Evolutionary conservation across 2,329 filamentous ascomycete species (phyloP), one percentile per base, ranked within the genome.

Genomic region (Cordyceps militaris): DNA sequence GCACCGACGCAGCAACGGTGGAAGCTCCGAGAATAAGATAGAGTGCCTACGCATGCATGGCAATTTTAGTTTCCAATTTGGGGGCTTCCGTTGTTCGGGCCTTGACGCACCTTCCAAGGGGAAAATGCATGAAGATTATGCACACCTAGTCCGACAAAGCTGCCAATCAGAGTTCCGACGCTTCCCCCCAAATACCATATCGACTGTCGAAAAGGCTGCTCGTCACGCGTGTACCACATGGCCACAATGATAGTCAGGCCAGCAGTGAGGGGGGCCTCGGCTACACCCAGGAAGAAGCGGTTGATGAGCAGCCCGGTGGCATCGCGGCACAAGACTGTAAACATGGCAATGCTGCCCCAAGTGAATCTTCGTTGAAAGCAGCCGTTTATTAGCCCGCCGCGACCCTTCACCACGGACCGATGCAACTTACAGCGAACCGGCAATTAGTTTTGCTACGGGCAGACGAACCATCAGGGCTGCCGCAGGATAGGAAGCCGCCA

Each of bases 191-290:
- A 61, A 50, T 66, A 69, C 65, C 66, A 69, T 11, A 66, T 32
- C 5, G 63, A 65, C 32, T 64, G 62, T 2, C 67, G 64, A 13
- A 64, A 60, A 5, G 65, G 64, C 51, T 66, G 63, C 58, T 69
- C 66, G 6, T 62, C 59, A 16, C 65, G 64, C 60, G 69, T 71
- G 56, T 71, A 73, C 66, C 69, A 73, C 70, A 71, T 72, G 47
- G 63, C 61, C 1, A 67, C 60, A 21, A 71, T 62, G 50, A 71
- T 62, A 3, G 64, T 61, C 1, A 71, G 62, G 3, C 68, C 69
- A 0, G 69, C 66, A 0, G 65, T 65, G 24, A 71, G 64, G 7
- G 64, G 64, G 0, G 70, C 64, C 52, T 72, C 70, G 19, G 61
- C 49, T 7, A 69, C 63, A 1, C 70, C 70, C 1, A 73, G 62